Conservation (phyloP, 495 filamentous ascomycete genomes). For the Penicillium angulare region DNA sequence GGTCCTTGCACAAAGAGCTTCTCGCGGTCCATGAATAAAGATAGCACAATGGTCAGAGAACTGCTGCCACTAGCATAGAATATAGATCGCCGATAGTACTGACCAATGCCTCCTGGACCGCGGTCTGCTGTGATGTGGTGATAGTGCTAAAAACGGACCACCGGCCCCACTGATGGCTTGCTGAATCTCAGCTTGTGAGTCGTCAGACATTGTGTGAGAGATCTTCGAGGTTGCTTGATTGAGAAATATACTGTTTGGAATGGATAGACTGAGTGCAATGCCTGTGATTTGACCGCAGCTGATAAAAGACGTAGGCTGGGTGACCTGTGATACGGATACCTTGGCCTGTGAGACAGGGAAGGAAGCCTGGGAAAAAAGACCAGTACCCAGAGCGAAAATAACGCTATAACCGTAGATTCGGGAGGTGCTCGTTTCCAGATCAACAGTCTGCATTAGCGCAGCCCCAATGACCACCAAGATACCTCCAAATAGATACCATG, state of each 20-base stretch:
- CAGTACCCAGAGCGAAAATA: slow-evolving; percentile 51
- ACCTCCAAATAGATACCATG: slow-evolving; percentile 45
- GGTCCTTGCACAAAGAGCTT: too few relatives aligned
- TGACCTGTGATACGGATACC: neutral
- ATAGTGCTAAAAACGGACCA: neutral
- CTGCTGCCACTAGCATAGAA: neutral
- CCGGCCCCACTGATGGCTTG: neutral
- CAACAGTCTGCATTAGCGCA: slow-evolving; percentile 21
- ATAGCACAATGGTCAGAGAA: neutral
- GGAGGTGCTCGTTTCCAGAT: slow-evolving; percentile 27
- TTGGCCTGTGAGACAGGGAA: slow-evolving; percentile 52
- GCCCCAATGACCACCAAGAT: neutral
- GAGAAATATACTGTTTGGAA: neutral
- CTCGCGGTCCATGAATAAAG: neutral
- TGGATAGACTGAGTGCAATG: neutral
- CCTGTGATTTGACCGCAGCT: neutral
- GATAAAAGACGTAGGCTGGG: neutral
- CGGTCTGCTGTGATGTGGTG: neutral
- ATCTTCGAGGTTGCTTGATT: too few relatives aligned
- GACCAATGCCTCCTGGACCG: neutral
- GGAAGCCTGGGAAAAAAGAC: slow-evolving; percentile 47
- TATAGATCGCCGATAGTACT: neutral
- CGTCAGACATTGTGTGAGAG: neutral
- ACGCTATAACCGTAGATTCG: slow-evolving; percentile 55
- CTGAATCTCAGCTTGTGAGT: neutral